Conservation (phyloP, 371 early-diverging fungal species). For the Rhizopus delemar region DNA sequence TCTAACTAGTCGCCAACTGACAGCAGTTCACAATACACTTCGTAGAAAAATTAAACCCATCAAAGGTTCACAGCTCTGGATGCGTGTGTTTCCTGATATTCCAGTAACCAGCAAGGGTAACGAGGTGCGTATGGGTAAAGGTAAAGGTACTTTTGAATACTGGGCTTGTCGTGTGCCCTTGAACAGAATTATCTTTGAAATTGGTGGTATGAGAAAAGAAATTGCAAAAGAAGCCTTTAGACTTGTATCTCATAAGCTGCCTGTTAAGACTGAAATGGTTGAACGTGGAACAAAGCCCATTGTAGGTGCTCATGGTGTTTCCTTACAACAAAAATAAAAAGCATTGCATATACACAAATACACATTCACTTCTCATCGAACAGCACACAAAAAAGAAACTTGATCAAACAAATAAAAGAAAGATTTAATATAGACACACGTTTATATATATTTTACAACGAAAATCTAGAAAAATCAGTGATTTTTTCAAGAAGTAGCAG, state of each 20-base stretch:
- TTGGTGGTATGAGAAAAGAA: conserved; percentile 75
- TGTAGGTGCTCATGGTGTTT: conserved; percentile 8
- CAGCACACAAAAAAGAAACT: no score
- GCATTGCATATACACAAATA: no score
- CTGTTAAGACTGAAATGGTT: conserved; percentile 78
- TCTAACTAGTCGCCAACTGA: conserved; percentile 81
- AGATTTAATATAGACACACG: not conserved
- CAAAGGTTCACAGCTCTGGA: conserved; percentile 86
- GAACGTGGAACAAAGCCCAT: conserved; percentile 59
- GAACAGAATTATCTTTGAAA: conserved; percentile 87
- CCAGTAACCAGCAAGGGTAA: conserved; percentile 92
- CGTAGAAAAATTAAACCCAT: conserved; percentile 82
- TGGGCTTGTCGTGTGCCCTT: conserved; percentile 90
- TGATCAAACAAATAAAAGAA: no score
- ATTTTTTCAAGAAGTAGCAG: conserved; percentile 2
- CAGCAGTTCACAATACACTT: conserved; percentile 74
- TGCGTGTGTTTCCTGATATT: conserved; percentile 89
- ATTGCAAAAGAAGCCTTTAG: conserved; percentile 81
- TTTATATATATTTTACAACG: not conserved
- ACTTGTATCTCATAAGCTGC: conserved; percentile 69
- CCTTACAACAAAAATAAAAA: no score
- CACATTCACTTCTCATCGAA: no score
- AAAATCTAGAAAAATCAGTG: no score
- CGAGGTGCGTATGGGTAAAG: conserved; percentile 96
- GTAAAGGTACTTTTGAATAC: conserved; percentile 93